These are phyloP conservation scores for Hymenoscyphus fraxineus DNA, from an alignment of 2,329 filamentous ascomycete genomes.

Conservation along the genomic window DNA sequence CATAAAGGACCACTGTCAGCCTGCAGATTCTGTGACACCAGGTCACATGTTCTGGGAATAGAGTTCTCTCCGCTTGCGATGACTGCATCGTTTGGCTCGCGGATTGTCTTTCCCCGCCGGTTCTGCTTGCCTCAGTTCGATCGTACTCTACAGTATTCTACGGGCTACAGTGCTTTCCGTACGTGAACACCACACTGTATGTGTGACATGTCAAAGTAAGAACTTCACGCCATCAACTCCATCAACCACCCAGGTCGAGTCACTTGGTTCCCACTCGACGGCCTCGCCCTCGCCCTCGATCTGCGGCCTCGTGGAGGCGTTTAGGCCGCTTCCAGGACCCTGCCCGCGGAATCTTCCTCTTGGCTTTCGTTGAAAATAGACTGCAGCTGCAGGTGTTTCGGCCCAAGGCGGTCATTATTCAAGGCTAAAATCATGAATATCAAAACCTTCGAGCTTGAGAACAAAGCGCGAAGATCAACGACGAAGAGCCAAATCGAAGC, in stretches of 20 bases:
- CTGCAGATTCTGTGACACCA: conserved; percentile 16
- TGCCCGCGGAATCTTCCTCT: not conserved
- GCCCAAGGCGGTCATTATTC: conserved; percentile 13
- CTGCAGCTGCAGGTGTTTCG: conserved; percentile 17
- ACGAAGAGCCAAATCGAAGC: not conserved
- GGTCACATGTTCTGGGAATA: conserved; percentile 12
- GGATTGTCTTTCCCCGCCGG: conserved; percentile 8
- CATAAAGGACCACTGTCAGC: not conserved
- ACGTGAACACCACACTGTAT: not conserved
- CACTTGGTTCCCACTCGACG: not conserved
- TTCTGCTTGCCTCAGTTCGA: conserved; percentile 7
- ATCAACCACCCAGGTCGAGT: not conserved
- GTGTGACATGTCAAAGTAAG: not conserved
- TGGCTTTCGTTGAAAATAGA: conserved; percentile 4
- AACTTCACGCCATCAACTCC: not conserved
- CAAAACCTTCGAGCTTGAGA: not conserved
- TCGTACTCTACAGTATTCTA: not conserved
- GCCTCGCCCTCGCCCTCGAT: not conserved
- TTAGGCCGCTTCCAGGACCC: conserved; percentile 1
- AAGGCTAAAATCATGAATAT: not conserved
- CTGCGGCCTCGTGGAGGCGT: conserved; percentile 5
- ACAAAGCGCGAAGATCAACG: not conserved
- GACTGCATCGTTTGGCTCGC: conserved; percentile 4
- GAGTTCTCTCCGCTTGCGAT: conserved; percentile 2
- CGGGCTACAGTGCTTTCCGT: too few relatives aligned